phyloP scores from a whole-genome alignment of 1,284 basidiomycete genomes.

The Rhodotorula sp. region DNA sequence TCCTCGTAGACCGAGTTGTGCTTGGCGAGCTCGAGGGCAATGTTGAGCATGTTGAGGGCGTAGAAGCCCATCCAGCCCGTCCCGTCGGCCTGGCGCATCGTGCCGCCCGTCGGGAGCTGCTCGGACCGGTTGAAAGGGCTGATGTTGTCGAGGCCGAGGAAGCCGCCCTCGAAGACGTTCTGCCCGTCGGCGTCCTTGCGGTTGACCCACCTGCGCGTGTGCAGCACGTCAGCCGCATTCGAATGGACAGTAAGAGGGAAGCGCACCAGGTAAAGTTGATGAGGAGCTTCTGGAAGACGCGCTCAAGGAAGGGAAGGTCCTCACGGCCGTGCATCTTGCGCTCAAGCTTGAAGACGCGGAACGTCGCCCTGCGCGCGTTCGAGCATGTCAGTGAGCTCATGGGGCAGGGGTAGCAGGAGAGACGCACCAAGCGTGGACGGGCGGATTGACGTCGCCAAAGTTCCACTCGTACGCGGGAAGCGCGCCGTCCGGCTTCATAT shows the following conservation, averaged over 20 bases:
- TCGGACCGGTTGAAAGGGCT: conserved; percentile 98
- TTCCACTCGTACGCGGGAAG: conserved; percentile 99
- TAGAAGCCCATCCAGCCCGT: conserved; percentile 99
- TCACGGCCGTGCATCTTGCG: conserved; percentile 88
- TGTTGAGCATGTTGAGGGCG: conserved; percentile 94
- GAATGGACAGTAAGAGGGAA: too few species aligned
- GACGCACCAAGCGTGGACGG: conserved; percentile 82
- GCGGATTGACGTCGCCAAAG: conserved; percentile 94
- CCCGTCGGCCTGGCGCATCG: conserved; percentile 90
- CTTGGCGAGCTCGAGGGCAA: conserved; percentile 95
- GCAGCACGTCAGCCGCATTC: neutral
- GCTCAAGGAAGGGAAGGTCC: conserved; percentile 88
- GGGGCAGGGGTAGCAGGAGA: conserved; percentile 12
- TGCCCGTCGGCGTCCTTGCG: conserved; percentile 92
- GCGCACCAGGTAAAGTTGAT: conserved; percentile 90
- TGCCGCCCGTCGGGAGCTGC: conserved; percentile 79
- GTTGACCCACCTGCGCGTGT: conserved; percentile 81
- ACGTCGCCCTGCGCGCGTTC: conserved; percentile 62
- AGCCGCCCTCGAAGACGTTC: conserved; percentile 97
- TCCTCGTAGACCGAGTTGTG: conserved; percentile 98
- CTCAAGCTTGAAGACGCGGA: conserved; percentile 97
- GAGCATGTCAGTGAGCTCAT: neutral
- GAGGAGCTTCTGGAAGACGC: conserved; percentile 96
- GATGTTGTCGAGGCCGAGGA: conserved; percentile 96
- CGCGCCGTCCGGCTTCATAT: conserved; percentile 95